Conservation (phyloP, 73 alveolate genomes). For the Uronychia setigera region DNA sequence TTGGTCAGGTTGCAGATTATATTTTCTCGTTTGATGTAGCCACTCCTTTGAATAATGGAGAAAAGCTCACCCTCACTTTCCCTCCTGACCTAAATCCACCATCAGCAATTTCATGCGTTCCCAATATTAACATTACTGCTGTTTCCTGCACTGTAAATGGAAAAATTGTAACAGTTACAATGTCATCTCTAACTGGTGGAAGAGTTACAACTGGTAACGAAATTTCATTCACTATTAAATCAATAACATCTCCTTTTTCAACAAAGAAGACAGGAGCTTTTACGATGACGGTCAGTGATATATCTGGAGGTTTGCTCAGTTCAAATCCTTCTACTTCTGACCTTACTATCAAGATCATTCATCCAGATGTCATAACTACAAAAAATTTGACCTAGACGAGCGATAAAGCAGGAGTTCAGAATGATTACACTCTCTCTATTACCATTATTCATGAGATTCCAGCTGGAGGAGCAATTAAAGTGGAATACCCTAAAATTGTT, state of each 20-base stretch:
- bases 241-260: not conserved
- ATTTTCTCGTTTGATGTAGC: not conserved
- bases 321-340: not conserved
- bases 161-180: not conserved
- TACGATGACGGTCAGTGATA: not conserved
- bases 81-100: not conserved
- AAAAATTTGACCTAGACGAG: not conserved
- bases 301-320: not conserved
- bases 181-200: not conserved
- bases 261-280: not conserved
- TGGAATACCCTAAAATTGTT: not conserved
- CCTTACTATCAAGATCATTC: not conserved
- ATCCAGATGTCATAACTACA: not conserved
- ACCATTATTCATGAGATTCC: not conserved
- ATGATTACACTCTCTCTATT: not conserved
- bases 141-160: not conserved
- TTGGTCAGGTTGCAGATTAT: not conserved
- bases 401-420: not conserved
- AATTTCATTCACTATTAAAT: not conserved
- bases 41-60: not conserved
- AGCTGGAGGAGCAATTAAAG: not conserved
- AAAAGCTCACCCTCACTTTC: not conserved
- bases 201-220: not conserved
- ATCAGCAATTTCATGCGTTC: not conserved
- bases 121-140: not conserved